Percentiles rank a stretch among this genome's conserved stretches.
Conservation (phyloP, 2,329 filamentous ascomycete species). For the Botrytis porri region DNA sequence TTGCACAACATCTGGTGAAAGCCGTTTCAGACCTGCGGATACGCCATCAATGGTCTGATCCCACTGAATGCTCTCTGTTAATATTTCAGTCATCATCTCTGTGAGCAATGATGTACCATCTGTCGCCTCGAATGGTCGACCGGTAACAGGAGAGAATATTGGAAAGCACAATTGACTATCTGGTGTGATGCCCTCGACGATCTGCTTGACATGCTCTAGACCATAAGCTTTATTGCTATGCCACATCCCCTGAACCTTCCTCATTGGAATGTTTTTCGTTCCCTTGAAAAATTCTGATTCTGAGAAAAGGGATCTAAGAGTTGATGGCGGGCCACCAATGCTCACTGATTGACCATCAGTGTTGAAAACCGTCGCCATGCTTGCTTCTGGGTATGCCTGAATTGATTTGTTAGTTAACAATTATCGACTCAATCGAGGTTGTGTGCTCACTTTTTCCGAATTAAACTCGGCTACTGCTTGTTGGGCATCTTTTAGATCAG, state of each 20-base stretch:
- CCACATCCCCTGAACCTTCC: not conserved
- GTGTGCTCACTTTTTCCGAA: not conserved
- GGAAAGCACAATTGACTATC: not conserved
- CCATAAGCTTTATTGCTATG: not conserved
- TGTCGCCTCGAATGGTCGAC: not conserved
- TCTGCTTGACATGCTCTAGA: not conserved
- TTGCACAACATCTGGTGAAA: not conserved
- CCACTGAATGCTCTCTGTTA: not conserved
- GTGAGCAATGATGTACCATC: not conserved
- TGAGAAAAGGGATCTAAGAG: not conserved
- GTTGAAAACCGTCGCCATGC: not conserved
- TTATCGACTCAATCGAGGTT: not conserved
- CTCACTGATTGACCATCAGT: not conserved
- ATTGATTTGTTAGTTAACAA: not conserved
- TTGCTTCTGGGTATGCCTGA: not conserved
- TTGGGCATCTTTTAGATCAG: not conserved
- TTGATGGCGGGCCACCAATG: not conserved
- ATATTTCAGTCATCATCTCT: not conserved
- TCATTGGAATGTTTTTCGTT: not conserved
- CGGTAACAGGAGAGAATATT: not conserved
- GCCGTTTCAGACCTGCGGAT: not conserved
- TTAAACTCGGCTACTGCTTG: not conserved
- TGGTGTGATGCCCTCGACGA: not conserved
- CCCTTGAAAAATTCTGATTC: not conserved
- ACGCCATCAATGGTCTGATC: not conserved